These are phyloP conservation scores for Marasmius sp. DNA, from an alignment of 1,284 basidiomycete species.

Conservation along the genomic window DNA sequence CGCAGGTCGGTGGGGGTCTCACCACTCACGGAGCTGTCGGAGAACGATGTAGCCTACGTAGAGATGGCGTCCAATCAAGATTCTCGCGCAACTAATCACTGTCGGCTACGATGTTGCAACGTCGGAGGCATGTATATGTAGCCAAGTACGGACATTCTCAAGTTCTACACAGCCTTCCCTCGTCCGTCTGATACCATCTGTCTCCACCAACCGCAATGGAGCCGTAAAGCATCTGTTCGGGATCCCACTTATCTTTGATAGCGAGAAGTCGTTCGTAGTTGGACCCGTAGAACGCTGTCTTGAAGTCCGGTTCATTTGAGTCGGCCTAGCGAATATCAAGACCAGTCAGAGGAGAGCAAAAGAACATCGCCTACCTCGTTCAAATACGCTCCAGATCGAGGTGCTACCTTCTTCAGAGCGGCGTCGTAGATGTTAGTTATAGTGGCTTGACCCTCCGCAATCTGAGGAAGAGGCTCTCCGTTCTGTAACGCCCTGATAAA, in stretches of 20 bases:
- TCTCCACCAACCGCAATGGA: constrained; percentile 23
- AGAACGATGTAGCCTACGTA: no score
- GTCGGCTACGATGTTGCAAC: no score
- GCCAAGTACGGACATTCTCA: not conserved
- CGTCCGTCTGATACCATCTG: constrained; percentile 16
- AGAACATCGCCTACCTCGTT: constrained; percentile 15
- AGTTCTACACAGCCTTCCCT: constrained; percentile 18
- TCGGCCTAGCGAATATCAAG: constrained; percentile 11
- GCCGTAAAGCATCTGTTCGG: constrained; percentile 22
- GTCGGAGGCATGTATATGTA: no score
- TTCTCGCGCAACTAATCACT: no score
- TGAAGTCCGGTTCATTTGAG: constrained; percentile 20
- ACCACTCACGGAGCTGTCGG: no score
- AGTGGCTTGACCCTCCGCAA: constrained; percentile 1
- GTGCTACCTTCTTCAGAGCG: constrained; percentile 11
- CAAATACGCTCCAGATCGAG: constrained; percentile 15
- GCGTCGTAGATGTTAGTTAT: constrained; percentile 8
- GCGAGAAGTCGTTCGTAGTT: constrained; percentile 20
- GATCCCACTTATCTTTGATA: constrained; percentile 24
- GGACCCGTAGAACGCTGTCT: constrained; percentile 19
- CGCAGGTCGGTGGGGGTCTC: no score
- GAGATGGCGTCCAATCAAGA: no score
- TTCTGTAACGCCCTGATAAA: not conserved
- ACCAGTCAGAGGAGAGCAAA: no score
- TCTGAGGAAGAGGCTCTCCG: not conserved